These are phyloP conservation scores for Penicillium fuscoglaucum DNA, from an alignment of 2,329 filamentous ascomycete species.

Conservation along the genomic window DNA sequence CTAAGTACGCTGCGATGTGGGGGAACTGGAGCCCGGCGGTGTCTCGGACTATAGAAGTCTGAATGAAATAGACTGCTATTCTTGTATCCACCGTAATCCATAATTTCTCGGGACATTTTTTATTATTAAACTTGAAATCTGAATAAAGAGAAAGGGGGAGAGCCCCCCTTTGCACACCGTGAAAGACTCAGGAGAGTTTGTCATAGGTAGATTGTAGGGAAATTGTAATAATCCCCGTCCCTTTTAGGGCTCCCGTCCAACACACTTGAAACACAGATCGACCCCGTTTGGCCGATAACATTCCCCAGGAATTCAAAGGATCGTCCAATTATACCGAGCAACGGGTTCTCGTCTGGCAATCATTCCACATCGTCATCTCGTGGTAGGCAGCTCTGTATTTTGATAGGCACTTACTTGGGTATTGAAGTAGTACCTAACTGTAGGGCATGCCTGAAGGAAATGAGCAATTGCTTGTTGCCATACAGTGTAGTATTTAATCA, in stretches of 20 bases:
- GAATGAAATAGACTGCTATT: conserved; percentile 23
- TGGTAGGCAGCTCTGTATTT: conserved; percentile 11
- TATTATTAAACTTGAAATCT: background rate
- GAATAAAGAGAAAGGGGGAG: background rate
- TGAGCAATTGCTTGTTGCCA: background rate
- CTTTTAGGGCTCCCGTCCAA: conserved; percentile 14
- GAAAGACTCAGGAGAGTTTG: conserved; percentile 1
- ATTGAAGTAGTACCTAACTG: conserved; percentile 13
- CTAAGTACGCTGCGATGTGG: conserved; percentile 14
- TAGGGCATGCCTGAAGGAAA: conserved; percentile 13
- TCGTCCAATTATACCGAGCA: conserved; percentile 23
- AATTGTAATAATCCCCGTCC: conserved; percentile 1
- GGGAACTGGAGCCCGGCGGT: conserved; percentile 25
- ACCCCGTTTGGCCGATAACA: conserved; percentile 26
- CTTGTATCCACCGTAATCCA: conserved; percentile 16
- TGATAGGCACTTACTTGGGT: conserved; percentile 20
- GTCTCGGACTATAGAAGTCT: conserved; percentile 24
- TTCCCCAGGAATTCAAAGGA: conserved; percentile 26
- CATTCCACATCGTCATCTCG: conserved; percentile 29
- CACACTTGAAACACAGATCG: conserved; percentile 29
- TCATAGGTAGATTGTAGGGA: conserved; percentile 1
- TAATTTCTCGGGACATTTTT: conserved; percentile 14
- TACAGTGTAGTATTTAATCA: conserved; percentile 11
- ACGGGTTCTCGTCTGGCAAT: conserved; percentile 16
- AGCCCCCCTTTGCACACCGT: conserved; percentile 2